These are phyloP conservation scores for Lachnellula occidentalis DNA, from an alignment of 2,329 filamentous ascomycete species.

Conservation along the genomic window DNA sequence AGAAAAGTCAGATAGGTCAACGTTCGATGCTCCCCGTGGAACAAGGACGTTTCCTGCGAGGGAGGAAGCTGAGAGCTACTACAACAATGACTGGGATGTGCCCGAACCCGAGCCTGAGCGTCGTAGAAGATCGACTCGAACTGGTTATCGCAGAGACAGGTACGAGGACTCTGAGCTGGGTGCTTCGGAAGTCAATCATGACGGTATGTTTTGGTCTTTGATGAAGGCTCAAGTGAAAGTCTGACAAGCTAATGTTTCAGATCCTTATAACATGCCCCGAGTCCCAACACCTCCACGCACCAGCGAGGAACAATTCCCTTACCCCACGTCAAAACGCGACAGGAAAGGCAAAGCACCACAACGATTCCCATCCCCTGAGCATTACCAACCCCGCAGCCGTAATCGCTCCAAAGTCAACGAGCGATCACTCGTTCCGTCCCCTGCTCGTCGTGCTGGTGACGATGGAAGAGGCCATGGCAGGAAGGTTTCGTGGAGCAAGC, in stretches of 20 bases:
- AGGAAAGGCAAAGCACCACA: background rate
- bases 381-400: background rate
- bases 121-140: background rate
- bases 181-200: conserved; percentile 10
- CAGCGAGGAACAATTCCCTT: background rate
- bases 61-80: conserved; percentile 17
- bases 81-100: conserved; percentile 16
- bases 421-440: no score
- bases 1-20: background rate
- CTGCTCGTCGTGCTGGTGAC: no score
- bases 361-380: background rate
- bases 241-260: conserved; percentile 5
- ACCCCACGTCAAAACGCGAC: background rate
- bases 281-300: conserved; percentile 10
- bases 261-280: conserved; percentile 1
- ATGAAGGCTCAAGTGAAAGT: background rate
- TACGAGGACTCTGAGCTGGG: conserved; percentile 6
- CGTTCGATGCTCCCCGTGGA: background rate
- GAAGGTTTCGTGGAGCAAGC: no score
- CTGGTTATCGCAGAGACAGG: conserved; percentile 9
- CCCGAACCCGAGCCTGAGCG: background rate
- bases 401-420: no score
- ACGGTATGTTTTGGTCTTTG: conserved; percentile 2
- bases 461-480: no score
- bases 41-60: background rate